A percentile compares a stretch with the other conserved stretches of the same genome.
These are phyloP conservation scores for Onygenales sp. DNA, from an alignment of 2,329 filamentous ascomycete genomes.

Conservation along the genomic window DNA sequence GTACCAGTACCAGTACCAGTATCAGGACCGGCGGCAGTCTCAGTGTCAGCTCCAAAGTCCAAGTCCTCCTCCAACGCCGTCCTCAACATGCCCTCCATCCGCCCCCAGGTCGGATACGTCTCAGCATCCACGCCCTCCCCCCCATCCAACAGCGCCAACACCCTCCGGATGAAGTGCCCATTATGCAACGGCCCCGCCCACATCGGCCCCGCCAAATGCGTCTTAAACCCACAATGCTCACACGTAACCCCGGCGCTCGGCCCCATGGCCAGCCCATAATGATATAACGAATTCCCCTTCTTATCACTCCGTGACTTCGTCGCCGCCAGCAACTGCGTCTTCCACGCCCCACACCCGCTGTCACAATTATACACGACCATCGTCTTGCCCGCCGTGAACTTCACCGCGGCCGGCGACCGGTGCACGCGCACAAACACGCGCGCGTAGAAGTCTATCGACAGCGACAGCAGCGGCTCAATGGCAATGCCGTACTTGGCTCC, in stretches of 20 bases:
- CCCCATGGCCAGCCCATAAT: conserved; percentile 64
- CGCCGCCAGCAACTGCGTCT: conserved; percentile 66
- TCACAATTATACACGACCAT: conserved; percentile 94
- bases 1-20: background rate
- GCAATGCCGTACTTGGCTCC: conserved; percentile 78
- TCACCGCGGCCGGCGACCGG: conserved; percentile 75
- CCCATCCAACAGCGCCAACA: conserved; percentile 62
- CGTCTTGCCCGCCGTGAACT: conserved; percentile 79
- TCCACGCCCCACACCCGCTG: conserved; percentile 82
- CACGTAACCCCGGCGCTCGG: conserved; percentile 60
- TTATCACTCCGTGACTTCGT: conserved; percentile 60
- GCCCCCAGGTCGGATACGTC: conserved; percentile 67
- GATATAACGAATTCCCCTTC: conserved; percentile 63
- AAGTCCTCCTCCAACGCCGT: conserved; percentile 71
- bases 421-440: conserved; percentile 77
- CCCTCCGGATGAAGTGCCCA: conserved; percentile 66
- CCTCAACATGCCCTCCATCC: conserved; percentile 85
- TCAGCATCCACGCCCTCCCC: conserved; percentile 56
- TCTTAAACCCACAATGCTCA: conserved; percentile 75
- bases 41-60: conserved; percentile 13
- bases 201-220: conserved; percentile 88
- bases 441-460: conserved; percentile 94
- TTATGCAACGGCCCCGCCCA: conserved; percentile 86
- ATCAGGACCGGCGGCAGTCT: conserved; percentile 7
- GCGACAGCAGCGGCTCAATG: conserved; percentile 81